These are phyloP conservation scores for Xylaria sp. DNA, from an alignment of 2,329 filamentous ascomycete genomes.

Conservation along the genomic window DNA sequence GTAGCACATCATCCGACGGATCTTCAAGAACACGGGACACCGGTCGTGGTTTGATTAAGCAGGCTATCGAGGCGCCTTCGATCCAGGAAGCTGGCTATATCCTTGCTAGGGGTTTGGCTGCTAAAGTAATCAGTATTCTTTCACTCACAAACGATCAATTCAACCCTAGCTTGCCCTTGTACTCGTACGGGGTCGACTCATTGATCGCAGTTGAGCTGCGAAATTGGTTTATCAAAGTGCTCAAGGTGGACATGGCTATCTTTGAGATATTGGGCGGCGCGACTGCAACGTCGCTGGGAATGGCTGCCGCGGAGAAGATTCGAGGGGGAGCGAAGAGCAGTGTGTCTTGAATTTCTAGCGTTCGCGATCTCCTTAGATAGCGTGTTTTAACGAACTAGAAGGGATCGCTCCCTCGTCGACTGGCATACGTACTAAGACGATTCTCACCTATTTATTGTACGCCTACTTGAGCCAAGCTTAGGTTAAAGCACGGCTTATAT, in stretches of 20 bases:
- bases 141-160: not conserved
- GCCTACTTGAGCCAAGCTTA: no score
- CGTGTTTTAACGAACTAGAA: no score
- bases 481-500: no score
- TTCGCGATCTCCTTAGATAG: no score
- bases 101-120: not conserved
- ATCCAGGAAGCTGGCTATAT: not conserved
- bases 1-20: not conserved
- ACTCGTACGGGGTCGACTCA: conserved; percentile 6
- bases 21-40: not conserved
- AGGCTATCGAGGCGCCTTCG: not conserved
- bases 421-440: no score
- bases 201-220: conserved; percentile 3
- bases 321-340: not conserved
- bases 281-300: not conserved
- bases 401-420: no score
- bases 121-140: not conserved
- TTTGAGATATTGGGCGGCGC: conserved; percentile 10
- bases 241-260: conserved; percentile 3
- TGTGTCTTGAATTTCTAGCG: not conserved
- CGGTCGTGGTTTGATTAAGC: not conserved
- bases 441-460: no score
- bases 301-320: conserved; percentile 2
- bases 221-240: not conserved
- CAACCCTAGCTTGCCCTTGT: not conserved